Conservation (phyloP, 2,329 filamentous ascomycete species). For the Colletotrichum spaethianum region DNA sequence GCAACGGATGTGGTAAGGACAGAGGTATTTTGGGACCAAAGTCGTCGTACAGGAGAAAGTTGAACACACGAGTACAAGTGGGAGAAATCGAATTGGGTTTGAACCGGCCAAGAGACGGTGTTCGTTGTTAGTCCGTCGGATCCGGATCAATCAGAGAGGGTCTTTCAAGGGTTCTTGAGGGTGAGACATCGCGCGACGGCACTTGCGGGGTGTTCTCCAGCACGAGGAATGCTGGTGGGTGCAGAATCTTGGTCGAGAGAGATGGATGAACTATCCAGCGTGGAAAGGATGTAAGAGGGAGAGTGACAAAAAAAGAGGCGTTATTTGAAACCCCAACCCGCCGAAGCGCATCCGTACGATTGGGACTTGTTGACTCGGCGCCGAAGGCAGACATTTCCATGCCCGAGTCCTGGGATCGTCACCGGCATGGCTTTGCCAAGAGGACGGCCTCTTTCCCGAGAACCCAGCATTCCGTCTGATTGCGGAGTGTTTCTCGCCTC, state of each 20-base stretch:
- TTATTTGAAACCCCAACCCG: not conserved
- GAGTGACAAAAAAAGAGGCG: not conserved
- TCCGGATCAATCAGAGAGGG: not conserved
- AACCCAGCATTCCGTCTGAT: not conserved
- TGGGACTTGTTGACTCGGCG: not conserved
- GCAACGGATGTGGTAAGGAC: slow-evolving; percentile 4
- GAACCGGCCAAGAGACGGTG: no score
- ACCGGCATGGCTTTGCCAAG: not conserved
- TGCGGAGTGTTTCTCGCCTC: not conserved
- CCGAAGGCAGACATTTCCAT: not conserved
- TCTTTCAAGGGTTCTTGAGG: not conserved
- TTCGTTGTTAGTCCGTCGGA: not conserved
- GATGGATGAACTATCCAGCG: not conserved
- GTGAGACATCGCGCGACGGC: not conserved
- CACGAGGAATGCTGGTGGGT: not conserved
- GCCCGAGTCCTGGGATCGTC: not conserved
- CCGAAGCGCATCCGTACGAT: not conserved
- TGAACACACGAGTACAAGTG: not conserved
- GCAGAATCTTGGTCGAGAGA: not conserved
- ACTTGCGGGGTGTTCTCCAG: not conserved
- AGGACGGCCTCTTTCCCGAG: not conserved
- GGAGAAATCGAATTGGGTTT: not conserved
- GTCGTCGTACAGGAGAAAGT: not conserved
- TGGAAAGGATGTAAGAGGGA: not conserved
- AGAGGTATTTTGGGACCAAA: not conserved